phyloP scores from a whole-genome alignment of 441 rosid species.

The Populus hybrid region DNA sequence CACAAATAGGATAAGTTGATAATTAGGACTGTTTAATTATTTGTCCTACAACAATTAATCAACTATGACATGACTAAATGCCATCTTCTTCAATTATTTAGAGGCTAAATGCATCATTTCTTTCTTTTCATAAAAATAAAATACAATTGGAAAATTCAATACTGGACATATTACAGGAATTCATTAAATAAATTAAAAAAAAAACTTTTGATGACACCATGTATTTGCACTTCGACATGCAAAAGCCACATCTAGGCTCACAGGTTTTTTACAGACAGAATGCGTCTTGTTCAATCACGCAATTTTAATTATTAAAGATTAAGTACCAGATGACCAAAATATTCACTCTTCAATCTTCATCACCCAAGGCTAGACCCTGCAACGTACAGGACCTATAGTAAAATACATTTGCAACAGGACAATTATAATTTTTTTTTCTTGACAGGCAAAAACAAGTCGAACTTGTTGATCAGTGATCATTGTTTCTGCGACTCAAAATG shows the following conservation, averaged over 20 bases:
- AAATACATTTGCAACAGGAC: background rate
- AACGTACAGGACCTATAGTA: background rate
- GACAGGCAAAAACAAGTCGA: background rate
- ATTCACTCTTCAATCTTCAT: background rate
- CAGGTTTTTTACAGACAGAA: background rate
- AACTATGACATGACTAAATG: too few species aligned
- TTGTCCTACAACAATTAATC: too few species aligned
- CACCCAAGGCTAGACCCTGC: background rate
- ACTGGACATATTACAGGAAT: background rate
- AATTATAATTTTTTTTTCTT: background rate
- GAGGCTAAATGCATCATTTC: background rate
- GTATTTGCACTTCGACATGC: background rate
- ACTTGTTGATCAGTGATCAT: background rate
- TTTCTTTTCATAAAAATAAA: too few species aligned
- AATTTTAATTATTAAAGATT: too few species aligned
- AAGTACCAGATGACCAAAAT: too few species aligned
- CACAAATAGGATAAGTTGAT: too few species aligned
- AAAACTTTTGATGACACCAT: background rate
- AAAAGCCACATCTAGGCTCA: background rate
- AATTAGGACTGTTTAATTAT: too few species aligned
- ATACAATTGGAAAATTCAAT: background rate
- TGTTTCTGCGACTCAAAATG: conserved; percentile 27
- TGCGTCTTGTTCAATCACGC: too few species aligned
- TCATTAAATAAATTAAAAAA: background rate
- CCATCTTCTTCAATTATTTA: too few species aligned